Conservation (phyloP, 2,329 filamentous ascomycete genomes). For the Scedosporium dehoogii region DNA sequence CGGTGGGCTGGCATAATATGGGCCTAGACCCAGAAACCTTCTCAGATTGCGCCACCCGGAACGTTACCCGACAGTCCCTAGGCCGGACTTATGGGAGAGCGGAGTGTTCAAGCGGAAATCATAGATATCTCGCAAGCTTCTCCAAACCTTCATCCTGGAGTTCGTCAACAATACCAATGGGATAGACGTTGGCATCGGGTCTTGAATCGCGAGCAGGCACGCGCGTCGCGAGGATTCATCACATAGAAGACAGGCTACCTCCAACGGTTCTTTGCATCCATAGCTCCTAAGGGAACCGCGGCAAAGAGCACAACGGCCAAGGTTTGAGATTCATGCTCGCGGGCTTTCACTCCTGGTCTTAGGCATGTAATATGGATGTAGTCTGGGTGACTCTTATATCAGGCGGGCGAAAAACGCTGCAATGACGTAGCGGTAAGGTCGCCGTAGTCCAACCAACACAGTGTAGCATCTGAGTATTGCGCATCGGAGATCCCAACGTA, state of each 20-base stretch:
- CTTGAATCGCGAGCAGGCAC: not conserved
- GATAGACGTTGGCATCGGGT: not conserved
- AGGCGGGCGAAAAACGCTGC: too few relatives aligned
- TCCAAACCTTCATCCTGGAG: slow-evolving; percentile 9
- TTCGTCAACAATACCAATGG: slow-evolving; percentile 11
- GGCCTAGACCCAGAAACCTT: slow-evolving; percentile 11
- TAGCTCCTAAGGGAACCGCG: not conserved
- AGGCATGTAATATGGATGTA: too few relatives aligned
- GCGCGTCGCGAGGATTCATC: not conserved
- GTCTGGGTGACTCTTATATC: too few relatives aligned
- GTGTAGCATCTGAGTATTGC: too few relatives aligned
- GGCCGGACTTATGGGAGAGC: slow-evolving; percentile 15
- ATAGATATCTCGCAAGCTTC: slow-evolving; percentile 17
- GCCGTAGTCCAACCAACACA: too few relatives aligned
- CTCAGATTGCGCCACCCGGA: not conserved
- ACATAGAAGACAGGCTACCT: not conserved
- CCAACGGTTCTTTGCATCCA: not conserved
- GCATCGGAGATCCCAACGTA: too few relatives aligned
- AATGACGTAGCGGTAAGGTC: too few relatives aligned
- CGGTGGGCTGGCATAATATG: slow-evolving; percentile 21
- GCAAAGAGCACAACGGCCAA: not conserved
- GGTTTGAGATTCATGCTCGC: not conserved
- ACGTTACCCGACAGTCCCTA: too few relatives aligned
- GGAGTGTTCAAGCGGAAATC: slow-evolving; percentile 34
- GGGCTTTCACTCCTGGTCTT: too few relatives aligned